Percentiles rank a stretch among this genome's conserved stretches.
Evolutionary conservation across 1,284 basidiomycete genomes (phyloP).

Genomic region (Mycosarcoma mackinlayi): DNA sequence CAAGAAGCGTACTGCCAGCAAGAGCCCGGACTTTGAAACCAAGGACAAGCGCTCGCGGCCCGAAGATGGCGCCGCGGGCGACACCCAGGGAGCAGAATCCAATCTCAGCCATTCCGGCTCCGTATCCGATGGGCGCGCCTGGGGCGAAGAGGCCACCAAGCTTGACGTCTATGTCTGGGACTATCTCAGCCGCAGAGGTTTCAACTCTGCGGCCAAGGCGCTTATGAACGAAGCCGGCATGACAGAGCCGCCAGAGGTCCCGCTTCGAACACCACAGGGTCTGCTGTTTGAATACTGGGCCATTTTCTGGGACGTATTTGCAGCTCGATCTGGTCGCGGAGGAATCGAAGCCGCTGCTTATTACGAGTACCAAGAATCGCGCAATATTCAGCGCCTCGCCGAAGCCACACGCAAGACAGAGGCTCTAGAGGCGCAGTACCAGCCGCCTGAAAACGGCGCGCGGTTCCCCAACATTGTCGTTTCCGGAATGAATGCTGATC

Average conservation of each 20-base stretch:
- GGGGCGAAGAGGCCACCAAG: constrained; percentile 64
- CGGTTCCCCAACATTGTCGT: constrained; percentile 55
- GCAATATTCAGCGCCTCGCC: constrained; percentile 49
- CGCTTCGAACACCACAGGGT: constrained; percentile 61
- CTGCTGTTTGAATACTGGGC: constrained; percentile 67
- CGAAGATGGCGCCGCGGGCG: constrained; percentile 28
- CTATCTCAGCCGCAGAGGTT: constrained; percentile 63
- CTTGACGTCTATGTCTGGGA: constrained; percentile 68
- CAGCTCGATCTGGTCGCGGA: constrained; percentile 57
- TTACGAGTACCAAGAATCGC: constrained; percentile 58
- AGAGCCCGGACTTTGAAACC: constrained; percentile 49
- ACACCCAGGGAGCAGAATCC: constrained; percentile 18
- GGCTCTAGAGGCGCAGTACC: constrained; percentile 43
- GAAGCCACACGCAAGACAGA: constrained; percentile 50
- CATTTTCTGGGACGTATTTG: constrained; percentile 68
- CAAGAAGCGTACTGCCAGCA: constrained; percentile 54
- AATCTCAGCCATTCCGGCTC: constrained; percentile 29
- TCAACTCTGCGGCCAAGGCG: constrained; percentile 56
- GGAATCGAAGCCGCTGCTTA: constrained; percentile 57
- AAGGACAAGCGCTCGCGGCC: constrained; percentile 57
- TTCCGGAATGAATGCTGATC: constrained; percentile 24
- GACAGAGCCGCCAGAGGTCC: constrained; percentile 62
- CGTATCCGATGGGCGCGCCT: constrained; percentile 38
- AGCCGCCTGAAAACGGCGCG: constrained; percentile 31
- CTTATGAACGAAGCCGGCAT: constrained; percentile 61